phyloP scores from a whole-genome alignment of 306 rosid species.

The Vigna unguiculata region DNA sequence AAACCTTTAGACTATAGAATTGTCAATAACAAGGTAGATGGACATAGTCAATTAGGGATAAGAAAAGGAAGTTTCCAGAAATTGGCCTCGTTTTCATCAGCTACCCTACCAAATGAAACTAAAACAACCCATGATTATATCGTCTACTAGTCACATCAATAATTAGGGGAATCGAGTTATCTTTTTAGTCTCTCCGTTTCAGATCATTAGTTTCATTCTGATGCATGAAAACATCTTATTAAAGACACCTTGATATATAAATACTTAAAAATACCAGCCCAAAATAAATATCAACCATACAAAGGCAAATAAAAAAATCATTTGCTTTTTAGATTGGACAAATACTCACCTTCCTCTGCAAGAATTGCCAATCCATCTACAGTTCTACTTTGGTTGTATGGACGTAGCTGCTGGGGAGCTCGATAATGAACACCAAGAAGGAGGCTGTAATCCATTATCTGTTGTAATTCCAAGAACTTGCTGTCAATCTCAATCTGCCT shows the following conservation, averaged over 20 bases:
- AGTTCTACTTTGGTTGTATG: slow-evolving; percentile 54
- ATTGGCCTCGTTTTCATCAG: slow-evolving; percentile 6
- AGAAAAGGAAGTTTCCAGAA: slow-evolving; percentile 3
- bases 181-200: slow-evolving; percentile 30
- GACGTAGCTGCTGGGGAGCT: slow-evolving; percentile 84
- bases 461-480: slow-evolving; percentile 86
- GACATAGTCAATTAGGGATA: slow-evolving; percentile 16
- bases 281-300: slow-evolving; percentile 22
- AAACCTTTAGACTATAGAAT: not conserved
- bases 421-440: slow-evolving; percentile 97
- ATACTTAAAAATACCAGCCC: not conserved
- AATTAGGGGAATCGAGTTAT: slow-evolving; percentile 9
- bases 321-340: slow-evolving; percentile 18
- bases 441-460: slow-evolving; percentile 97
- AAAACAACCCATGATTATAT: slow-evolving; percentile 33
- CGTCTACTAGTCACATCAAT: slow-evolving; percentile 30
- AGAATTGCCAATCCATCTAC: slow-evolving; percentile 83
- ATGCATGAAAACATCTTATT: slow-evolving; percentile 7
- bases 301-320: slow-evolving; percentile 21
- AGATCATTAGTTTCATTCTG: slow-evolving; percentile 28
- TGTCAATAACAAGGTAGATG: slow-evolving; percentile 8
- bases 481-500: slow-evolving; percentile 97
- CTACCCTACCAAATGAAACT: slow-evolving; percentile 19
- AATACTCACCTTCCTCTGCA: slow-evolving; percentile 87
- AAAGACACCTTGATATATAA: not conserved